Percentiles rank a stretch among this genome's conserved stretches.
Evolutionary conservation across 768 basidiomycete genomes (phyloP).

Genomic region (Leucocoprinus sp.): DNA sequence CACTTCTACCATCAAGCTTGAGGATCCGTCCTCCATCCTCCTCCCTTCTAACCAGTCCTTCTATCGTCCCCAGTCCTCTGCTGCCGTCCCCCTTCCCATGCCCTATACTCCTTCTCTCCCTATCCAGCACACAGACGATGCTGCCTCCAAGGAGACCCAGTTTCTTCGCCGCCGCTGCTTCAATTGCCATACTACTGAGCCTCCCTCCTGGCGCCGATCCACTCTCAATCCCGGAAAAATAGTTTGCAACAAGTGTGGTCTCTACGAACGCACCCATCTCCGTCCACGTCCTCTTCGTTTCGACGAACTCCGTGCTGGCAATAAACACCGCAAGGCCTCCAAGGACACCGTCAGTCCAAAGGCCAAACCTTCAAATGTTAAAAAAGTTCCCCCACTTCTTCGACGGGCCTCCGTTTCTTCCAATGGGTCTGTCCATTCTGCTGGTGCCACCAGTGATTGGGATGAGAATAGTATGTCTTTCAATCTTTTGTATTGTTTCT

Average conservation of each 20-base stretch:
- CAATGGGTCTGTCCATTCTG: slow-evolving; percentile 44
- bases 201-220: slow-evolving; percentile 80
- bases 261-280: slow-evolving; percentile 85
- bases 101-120: slow-evolving; percentile 41
- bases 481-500: slow-evolving; percentile 13
- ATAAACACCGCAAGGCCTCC: slow-evolving; percentile 63
- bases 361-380: slow-evolving; percentile 32
- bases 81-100: slow-evolving; percentile 17
- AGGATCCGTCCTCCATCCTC: slow-evolving; percentile 50
- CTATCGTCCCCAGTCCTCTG: slow-evolving; percentile 32
- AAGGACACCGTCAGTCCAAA: slow-evolving; percentile 31
- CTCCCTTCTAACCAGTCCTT: slow-evolving; percentile 58
- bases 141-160: slow-evolving; percentile 85
- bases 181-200: slow-evolving; percentile 90
- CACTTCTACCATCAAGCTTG: slow-evolving; percentile 51
- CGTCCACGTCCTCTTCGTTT: slow-evolving; percentile 78
- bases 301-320: slow-evolving; percentile 81
- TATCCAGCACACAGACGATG: slow-evolving; percentile 86
- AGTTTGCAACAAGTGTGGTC: slow-evolving; percentile 90
- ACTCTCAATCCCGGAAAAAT: slow-evolving; percentile 89
- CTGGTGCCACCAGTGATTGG: slow-evolving; percentile 67
- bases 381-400: slow-evolving; percentile 53
- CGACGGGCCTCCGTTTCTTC: slow-evolving; percentile 62
- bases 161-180: slow-evolving; percentile 82
- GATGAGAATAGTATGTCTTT: slow-evolving; percentile 61